Evolutionary conservation across 1,139 yeast species (phyloP), one percentile per base, ranked within the genome.

Genomic region (Geotrichum cucujoidarum): DNA sequence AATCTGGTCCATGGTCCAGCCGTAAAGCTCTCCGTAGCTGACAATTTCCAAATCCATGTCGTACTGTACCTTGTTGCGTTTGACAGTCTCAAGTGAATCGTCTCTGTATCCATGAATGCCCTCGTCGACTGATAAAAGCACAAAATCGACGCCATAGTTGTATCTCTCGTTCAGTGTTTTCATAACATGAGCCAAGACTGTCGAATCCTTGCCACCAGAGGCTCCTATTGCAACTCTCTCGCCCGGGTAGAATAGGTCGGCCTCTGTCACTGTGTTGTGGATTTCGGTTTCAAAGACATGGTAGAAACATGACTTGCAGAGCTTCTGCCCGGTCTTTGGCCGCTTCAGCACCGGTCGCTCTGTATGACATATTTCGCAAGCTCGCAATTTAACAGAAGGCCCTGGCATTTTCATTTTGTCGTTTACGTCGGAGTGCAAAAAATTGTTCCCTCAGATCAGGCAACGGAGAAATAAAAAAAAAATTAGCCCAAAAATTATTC

Each of bases 1-100:
- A 46, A 94, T 88, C 61, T 89, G 95, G 68, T 94, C 99, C 99
- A 94, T 92, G 8, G 95, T 87, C 99, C 99, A 94, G 18, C 74
- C 75, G 62, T 92, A 94, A 18, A 94, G 71, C 34, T 90, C 96
- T 55, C 81, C 81, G 61, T 92, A 94, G 4, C 96, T 86, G 4
- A 94, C 84, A 50, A 94, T 89, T 61, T 87, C 92, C 49, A 94
- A 70, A 0, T 95, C 95, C 80, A 94, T 79, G 14, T 80, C 76
- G 65, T 94, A 94, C 65, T 94, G 98, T 22, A 71, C 69, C 65
- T 89, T 90, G 66, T 94, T 94, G 56, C 98, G 75, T 63, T 90
- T 88, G 47, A 94, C 99, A 0, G 98, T 94, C 29, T 96, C 98
- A 46, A 94, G 72, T 1, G 97, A 89, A 63, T 94, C 98, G 67